A percentile compares a stretch with the other conserved stretches of the same genome.
These are phyloP conservation scores for Ascodesmis nigricans DNA, from an alignment of 495 filamentous ascomycete species.

Conservation along the genomic window DNA sequence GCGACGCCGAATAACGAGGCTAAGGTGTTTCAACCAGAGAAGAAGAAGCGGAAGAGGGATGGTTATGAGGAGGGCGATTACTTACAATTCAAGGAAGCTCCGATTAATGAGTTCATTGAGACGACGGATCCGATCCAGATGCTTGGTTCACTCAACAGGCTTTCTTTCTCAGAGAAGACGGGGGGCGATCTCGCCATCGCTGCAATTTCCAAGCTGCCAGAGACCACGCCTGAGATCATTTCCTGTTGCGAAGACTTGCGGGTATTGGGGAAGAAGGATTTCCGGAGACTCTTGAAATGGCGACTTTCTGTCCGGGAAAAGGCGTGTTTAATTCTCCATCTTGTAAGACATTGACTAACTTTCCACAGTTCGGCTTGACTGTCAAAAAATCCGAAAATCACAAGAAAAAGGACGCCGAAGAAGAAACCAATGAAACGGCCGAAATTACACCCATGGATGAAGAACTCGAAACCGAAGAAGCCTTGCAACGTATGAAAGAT, in stretches of 20 bases:
- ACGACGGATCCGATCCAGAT: conserved; percentile 92
- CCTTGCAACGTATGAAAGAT: conserved; percentile 59
- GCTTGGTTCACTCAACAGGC: conserved; percentile 60
- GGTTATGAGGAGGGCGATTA: conserved; percentile 96
- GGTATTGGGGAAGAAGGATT: conserved; percentile 82
- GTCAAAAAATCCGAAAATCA: conserved; percentile 41
- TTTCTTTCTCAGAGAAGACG: conserved; percentile 53
- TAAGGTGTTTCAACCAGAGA: conserved; percentile 89
- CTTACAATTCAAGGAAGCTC: conserved; percentile 69
- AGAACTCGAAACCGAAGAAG: conserved; percentile 69
- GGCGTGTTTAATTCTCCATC: not conserved
- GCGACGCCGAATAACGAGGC: conserved; percentile 89
- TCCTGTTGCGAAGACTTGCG: conserved; percentile 73
- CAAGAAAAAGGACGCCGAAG: conserved; percentile 23
- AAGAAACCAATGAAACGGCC: conserved; percentile 44
- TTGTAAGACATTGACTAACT: conserved; percentile 2
- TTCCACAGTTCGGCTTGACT: conserved; percentile 55
- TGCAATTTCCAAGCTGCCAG: conserved; percentile 69
- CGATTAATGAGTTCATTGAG: conserved; percentile 84
- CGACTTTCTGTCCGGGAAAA: conserved; percentile 62
- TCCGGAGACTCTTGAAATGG: conserved; percentile 83
- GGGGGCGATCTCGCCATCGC: conserved; percentile 72
- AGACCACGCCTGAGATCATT: conserved; percentile 74
- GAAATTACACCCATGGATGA: conserved; percentile 80
- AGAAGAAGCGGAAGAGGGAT: conserved; percentile 88